Evolutionary conservation across 164 flowering plant species (phyloP).

Genomic region (Amborella trichopoda): DNA sequence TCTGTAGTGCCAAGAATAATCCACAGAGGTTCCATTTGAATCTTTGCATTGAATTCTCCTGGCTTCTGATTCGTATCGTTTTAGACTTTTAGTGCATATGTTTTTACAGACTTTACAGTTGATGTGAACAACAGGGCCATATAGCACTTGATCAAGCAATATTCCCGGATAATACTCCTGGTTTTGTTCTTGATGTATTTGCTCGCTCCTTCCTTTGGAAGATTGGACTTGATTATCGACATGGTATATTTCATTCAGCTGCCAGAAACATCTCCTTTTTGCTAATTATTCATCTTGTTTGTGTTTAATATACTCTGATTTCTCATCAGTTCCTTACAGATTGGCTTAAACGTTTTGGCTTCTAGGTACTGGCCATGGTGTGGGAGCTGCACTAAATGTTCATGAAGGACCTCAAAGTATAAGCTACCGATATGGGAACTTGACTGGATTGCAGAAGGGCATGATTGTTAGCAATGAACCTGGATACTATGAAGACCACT

Average conservation of each 20-base stretch:
- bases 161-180: slow-evolving; percentile 90
- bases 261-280: neutral
- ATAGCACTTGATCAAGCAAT: slow-evolving; percentile 94
- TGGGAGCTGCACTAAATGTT: slow-evolving; percentile 95
- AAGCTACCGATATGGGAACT: slow-evolving; percentile 83
- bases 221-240: slow-evolving; percentile 93
- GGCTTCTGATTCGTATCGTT: too few relatives aligned
- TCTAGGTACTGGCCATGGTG: slow-evolving; percentile 96
- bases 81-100: too few relatives aligned
- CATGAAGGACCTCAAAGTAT: slow-evolving; percentile 99
- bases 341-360: too few relatives aligned
- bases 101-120: too few relatives aligned
- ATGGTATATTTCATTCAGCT: slow-evolving; percentile 42
- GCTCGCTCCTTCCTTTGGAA: slow-evolving; percentile 95
- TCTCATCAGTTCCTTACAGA: too few relatives aligned
- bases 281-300: neutral
- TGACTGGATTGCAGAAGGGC: slow-evolving; percentile 68
- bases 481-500: slow-evolving; percentile 92
- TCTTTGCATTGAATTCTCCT: too few relatives aligned
- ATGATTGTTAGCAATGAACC: slow-evolving; percentile 98
- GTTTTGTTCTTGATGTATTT: slow-evolving; percentile 92
- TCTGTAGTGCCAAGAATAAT: too few relatives aligned
- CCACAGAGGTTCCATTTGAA: too few relatives aligned
- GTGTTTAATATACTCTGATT: neutral
- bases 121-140: slow-evolving; percentile 66